Evolutionary conservation across 148 eudicot genomes (phyloP), one percentile per base, ranked within the genome.

Genomic region (Rhododendron simsii): DNA sequence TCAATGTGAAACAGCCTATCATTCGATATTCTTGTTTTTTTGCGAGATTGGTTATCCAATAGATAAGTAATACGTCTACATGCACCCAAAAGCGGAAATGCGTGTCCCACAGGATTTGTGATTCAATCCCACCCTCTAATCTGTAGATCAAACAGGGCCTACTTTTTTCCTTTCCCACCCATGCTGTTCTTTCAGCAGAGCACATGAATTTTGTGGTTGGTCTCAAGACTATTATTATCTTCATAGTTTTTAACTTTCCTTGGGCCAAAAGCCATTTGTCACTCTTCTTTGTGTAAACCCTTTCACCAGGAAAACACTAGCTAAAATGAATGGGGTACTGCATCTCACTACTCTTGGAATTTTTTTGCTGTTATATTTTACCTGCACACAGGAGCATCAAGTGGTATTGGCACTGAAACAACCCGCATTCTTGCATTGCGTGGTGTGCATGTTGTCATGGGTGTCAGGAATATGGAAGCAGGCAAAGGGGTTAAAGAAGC

Each of bases 351-450:
- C 77, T 14, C 13, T 28, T 69, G 75, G 75, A 26, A n/a, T 8
- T 10, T 28, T 28, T 16, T 74, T 5, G 14, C 55, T 15, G 44
- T 5, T 74, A 20, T 0, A 14, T 74, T 73, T 74, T 15, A 4
- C 51, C 33, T n/a, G 12, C 15, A 57, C 35, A 35, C 87, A 92
- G 95, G 95, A 83, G 94, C 94, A 86, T 87, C 94, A 50, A 93
- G 94, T 90, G 95, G 95, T 4, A 89, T 93, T 85, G 95, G 95
- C 67, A 89, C 89, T 15, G 95, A 93, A 89, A 92, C 95, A 2
- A 88, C 93, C 5, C 91, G 94, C 26, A 91, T 92, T 87, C 94
- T 93, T 80, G 93, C 92, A 23, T 69, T 93, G 71, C 93, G 95
- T 53, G 92, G 93, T 5, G 93, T 87, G 10, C 94, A 89, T 87